A percentile compares a stretch with the other conserved stretches of the same genome.
Conservation (phyloP, 495 filamentous ascomycete species). For the Parathielavia hyrcaniae region DNA sequence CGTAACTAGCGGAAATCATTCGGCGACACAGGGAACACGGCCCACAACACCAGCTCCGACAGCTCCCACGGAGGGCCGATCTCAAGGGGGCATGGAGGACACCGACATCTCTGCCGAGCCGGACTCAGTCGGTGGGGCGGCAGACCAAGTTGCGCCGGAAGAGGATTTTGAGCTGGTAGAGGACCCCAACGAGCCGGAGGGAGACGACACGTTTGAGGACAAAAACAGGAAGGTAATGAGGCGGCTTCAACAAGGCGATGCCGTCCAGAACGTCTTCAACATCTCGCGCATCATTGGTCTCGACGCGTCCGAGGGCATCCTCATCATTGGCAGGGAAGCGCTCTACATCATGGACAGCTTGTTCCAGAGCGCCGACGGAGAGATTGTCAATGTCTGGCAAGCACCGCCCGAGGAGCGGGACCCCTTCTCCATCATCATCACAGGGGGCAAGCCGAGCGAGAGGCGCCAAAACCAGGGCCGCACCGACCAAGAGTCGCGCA, state of each 20-base stretch:
- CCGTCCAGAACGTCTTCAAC: slow-evolving; percentile 92
- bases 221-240: slow-evolving; percentile 97
- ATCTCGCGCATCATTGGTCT: slow-evolving; percentile 88
- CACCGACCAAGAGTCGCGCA: slow-evolving; percentile 70
- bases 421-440: slow-evolving; percentile 88
- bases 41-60: slow-evolving; percentile 17
- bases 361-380: slow-evolving; percentile 88
- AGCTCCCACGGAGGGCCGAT: slow-evolving; percentile 14
- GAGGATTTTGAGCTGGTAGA: slow-evolving; percentile 95
- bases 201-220: slow-evolving; percentile 83
- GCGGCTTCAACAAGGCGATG: slow-evolving; percentile 81
- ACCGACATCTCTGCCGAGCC: slow-evolving; percentile 24
- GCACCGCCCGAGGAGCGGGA: slow-evolving; percentile 89
- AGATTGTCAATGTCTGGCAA: slow-evolving; percentile 93
- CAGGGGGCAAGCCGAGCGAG: slow-evolving; percentile 65
- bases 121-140: slow-evolving; percentile 17
- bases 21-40: slow-evolving; percentile 14
- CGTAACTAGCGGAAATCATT: slow-evolving; percentile 29
- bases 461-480: slow-evolving; percentile 44
- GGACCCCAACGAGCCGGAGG: slow-evolving; percentile 67
- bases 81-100: slow-evolving; percentile 27
- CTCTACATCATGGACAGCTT: slow-evolving; percentile 93
- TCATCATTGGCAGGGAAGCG: slow-evolving; percentile 87
- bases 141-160: slow-evolving; percentile 48
- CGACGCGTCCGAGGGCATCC: slow-evolving; percentile 82